phyloP scores from a whole-genome alignment of 495 filamentous ascomycete species.

The Tirmania nivea region DNA sequence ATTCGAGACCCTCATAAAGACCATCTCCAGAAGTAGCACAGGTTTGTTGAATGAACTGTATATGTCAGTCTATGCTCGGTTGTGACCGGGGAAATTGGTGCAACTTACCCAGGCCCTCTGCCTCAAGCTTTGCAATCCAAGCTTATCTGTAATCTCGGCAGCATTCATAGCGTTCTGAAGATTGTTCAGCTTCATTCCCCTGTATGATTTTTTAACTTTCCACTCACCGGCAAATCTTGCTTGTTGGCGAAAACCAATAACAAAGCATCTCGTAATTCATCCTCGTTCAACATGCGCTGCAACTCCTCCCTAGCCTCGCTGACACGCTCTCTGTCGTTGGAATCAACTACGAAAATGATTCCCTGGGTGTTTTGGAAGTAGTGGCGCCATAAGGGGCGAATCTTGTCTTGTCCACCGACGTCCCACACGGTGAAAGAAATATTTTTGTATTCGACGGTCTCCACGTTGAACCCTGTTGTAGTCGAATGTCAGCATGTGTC shows the following conservation, averaged over 20 bases:
- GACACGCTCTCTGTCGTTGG: constrained; percentile 99
- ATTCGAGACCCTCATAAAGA: constrained; percentile 99
- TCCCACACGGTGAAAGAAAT: constrained; percentile 99
- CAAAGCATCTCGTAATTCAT: constrained; percentile 91
- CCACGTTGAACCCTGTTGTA: constrained; percentile 84
- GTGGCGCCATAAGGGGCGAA: constrained; percentile 96
- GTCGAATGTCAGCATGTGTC: not conserved
- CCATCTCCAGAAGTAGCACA: constrained; percentile 98
- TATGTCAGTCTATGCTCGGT: no score
- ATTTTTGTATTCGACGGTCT: constrained; percentile 99
- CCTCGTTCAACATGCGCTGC: constrained; percentile 99
- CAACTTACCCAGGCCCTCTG: constrained; percentile 89
- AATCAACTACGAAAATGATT: constrained; percentile 99
- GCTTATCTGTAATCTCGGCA: constrained; percentile 98
- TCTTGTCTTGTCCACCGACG: constrained; percentile 99
- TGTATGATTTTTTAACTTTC: not conserved
- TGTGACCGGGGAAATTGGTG: not conserved
- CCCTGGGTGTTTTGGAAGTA: constrained; percentile 99
- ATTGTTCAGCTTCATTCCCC: constrained; percentile 3
- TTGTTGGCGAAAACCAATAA: constrained; percentile 99
- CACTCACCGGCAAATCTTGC: constrained; percentile 92
- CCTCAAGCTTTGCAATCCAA: constrained; percentile 94
- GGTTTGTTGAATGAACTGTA: constrained; percentile 97
- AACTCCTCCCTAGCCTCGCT: constrained; percentile 97
- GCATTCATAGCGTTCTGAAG: constrained; percentile 94